These are phyloP conservation scores for Ogataea neopini DNA, from an alignment of 805 yeast genomes.

Conservation along the genomic window DNA sequence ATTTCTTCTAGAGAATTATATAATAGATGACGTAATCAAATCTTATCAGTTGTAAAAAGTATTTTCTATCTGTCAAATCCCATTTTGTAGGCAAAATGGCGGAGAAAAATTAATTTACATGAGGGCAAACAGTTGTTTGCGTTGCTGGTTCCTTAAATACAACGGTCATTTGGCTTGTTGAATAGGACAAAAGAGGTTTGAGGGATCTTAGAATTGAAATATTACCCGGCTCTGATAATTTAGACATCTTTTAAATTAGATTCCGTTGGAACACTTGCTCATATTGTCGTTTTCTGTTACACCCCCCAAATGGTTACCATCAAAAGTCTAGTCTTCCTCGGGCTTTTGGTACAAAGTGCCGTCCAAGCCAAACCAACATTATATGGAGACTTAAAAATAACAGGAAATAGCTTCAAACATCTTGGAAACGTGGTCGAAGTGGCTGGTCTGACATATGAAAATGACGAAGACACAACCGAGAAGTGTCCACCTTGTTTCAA, in stretches of 20 bases:
- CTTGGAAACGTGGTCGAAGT: slow-evolving; percentile 7
- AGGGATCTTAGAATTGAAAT: no score
- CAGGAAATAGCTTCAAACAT: slow-evolving; percentile 5
- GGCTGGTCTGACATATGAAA: neutral
- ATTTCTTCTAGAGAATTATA: slow-evolving; percentile 42
- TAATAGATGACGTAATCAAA: neutral
- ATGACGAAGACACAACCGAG: slow-evolving; percentile 25
- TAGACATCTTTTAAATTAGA: no score
- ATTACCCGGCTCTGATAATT: no score
- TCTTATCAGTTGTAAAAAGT: neutral
- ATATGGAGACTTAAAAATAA: neutral
- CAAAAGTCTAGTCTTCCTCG: neutral
- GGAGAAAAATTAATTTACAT: neutral
- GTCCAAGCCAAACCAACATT: neutral
- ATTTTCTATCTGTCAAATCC: neutral
- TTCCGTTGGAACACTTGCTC: no score
- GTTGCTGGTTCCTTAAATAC: no score
- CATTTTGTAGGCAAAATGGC: neutral
- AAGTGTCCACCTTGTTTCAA: slow-evolving; percentile 92
- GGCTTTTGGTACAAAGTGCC: neutral
- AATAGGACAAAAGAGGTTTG: no score
- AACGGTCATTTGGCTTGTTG: no score
- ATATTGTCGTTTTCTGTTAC: no score
- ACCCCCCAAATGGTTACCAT: neutral
- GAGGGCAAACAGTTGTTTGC: neutral